These are phyloP conservation scores for Edaphochlamys debaryana DNA, from an alignment of 139 green algal species.

Conservation along the genomic window DNA sequence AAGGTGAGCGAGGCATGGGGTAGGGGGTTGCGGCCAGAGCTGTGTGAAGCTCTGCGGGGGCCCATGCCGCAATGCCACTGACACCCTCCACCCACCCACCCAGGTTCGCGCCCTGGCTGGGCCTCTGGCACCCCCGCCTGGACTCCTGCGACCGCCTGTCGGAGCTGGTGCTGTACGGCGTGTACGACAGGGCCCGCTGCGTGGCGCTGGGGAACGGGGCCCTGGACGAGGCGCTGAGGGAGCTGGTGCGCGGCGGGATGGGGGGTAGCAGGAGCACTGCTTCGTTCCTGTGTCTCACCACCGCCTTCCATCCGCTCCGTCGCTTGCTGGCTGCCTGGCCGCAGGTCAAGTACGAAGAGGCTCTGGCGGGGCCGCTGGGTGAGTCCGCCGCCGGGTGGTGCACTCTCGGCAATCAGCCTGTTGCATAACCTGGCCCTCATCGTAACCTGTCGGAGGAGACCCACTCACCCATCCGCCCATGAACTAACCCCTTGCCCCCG, in stretches of 20 bases:
- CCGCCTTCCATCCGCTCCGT: too few species aligned
- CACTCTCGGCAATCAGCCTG: too few species aligned
- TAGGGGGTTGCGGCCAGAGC: too few species aligned
- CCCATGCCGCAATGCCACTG: neutral
- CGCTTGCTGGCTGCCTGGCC: too few species aligned
- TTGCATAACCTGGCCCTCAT: too few species aligned
- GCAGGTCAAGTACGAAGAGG: slow-evolving; percentile 47
- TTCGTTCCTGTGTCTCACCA: too few species aligned
- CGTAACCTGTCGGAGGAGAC: too few species aligned
- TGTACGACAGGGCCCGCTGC: slow-evolving; percentile 4
- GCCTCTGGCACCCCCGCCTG: slow-evolving; percentile 27
- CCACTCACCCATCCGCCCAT: too few species aligned
- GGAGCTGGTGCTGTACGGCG: slow-evolving; percentile 48
- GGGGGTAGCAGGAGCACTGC: too few species aligned
- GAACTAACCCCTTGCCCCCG: neutral
- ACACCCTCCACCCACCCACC: neutral
- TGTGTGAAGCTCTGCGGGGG: neutral
- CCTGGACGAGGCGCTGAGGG: slow-evolving; percentile 33
- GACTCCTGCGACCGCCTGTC: neutral
- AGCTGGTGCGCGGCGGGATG: too few species aligned
- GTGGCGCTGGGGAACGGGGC: slow-evolving; percentile 22
- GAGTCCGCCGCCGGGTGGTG: neutral
- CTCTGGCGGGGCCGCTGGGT: slow-evolving; percentile 37
- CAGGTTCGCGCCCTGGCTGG: slow-evolving; percentile 51
- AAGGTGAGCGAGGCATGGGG: slow-evolving; percentile 1